Base-by-base conservation (phyloP, 352 stramenopile species). In the Lagenidium sp. region DNA sequence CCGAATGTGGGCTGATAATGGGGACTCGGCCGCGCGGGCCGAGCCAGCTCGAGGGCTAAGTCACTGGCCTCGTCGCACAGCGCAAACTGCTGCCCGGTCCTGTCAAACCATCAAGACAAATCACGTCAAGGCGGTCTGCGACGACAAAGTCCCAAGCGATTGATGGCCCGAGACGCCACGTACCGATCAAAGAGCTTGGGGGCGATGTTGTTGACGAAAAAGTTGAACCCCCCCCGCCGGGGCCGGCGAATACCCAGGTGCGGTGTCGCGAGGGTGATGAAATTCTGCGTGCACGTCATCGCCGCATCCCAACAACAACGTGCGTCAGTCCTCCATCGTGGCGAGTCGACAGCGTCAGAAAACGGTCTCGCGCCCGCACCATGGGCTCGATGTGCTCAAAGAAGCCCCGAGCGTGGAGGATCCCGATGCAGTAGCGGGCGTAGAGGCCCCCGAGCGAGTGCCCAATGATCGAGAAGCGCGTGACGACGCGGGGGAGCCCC, bases 381-480 rank as follows among this genome's bases (percentile, higher is more conserved):
- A 87, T 74, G n/a, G 79, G 76, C 43, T 83, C 61, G 16, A 86
- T 36, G 30, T 67, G 51, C 19, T 65, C 52, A 28, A 92, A 92
- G 63, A 92, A 92, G 6, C 76, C 69, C 22, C 70, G 60, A n/a
- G 53, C 36, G 28, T 75, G 74, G 22, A 92, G 47, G 41, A 88
- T 29, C 6, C 71, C 76, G 42, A 86, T 62, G 50, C 68, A 84
- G 55, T 84, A 92, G 36, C 79, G 71, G n/a, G 67, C 61, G 48
- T 92, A 92, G 16, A 92, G 59, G 1, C 79, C 79, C 32, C 79
- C 79, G 12, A 92, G 67, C 28, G 79, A 92, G 45, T 92, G 79
- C 4, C 76, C 79, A 19, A 87, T 51, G 46, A 88, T 62, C 21
- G 79, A 92, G 21, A 92, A 62, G 15, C 28, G 28, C 28, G 28